Evolutionary conservation across 495 filamentous ascomycete species (phyloP), one percentile per base, ranked within the genome.

Genomic region (Aspergillus diversus): DNA sequence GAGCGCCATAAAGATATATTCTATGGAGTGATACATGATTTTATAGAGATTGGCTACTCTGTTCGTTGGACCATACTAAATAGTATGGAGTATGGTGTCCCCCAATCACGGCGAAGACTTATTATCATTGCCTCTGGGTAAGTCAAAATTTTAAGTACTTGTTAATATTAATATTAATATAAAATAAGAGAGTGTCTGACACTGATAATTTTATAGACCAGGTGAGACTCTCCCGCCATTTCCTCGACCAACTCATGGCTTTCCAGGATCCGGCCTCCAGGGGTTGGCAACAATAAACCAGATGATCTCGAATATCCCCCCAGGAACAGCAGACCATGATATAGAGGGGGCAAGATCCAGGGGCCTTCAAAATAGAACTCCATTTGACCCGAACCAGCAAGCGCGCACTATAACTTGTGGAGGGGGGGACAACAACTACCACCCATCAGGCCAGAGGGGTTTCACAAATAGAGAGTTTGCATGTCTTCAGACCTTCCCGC

Each of bases 91-190:
- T 87, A 90, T 71, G 89, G 89, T 0, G 74, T 90, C 0, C 81
- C 86, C 0, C 86, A 90, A 66, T 72, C 68, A 3, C 78, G 90
- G 21, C 80, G 76, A 51, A 80, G 95, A 5, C 68, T 97, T 3
- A 77, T 97, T 27, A 84, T 97, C 27, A 85, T 97, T 47, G 93
- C 90, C 0, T 84, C 93, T 8, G 90, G 87, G 89, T 91, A 78
- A 72, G 82, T 62, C 32, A 53, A 16, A 17, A 31, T 55, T 13
- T 21, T 33, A 27, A 27, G 21, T 27, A 27, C 21, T 27, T 27
- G 21, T 27, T 27, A 27, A 27, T 27, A 27, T 27, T 27, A 2
- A 27, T 27, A 27, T 27, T n/a, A n/a, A n/a, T n/a, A n/a, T 7
- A 16, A 35, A 13, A n/a, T 33, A 39, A 59, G 47, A 59, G 27